Evolutionary conservation across 169 alveolate species (phyloP).

Genomic region (Theileria luwenshuni): DNA sequence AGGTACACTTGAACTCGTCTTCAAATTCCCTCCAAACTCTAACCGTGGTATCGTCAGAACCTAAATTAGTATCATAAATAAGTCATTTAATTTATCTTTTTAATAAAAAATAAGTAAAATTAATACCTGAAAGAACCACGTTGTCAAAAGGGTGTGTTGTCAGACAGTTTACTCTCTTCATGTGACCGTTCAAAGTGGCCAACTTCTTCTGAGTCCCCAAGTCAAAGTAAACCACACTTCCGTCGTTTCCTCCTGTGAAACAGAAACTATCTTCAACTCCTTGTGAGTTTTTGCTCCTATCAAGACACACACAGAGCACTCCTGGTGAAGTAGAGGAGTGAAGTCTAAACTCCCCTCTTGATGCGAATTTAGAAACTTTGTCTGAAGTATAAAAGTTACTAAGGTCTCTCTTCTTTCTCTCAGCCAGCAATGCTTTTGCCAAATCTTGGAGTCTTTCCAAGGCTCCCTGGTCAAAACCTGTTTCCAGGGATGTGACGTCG

Average conservation of each 20-base stretch:
- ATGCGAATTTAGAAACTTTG: constrained; percentile 46
- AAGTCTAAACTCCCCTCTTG: constrained; percentile 66
- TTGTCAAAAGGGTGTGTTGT: constrained; percentile 68
- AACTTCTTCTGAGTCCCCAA: constrained; percentile 61
- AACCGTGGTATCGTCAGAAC: constrained; percentile 81
- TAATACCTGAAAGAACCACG: constrained; percentile 31
- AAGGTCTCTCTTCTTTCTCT: constrained; percentile 75
- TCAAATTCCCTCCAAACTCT: constrained; percentile 74
- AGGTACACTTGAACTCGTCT: constrained; percentile 62
- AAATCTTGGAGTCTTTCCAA: constrained; percentile 64
- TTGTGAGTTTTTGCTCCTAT: constrained; percentile 31
- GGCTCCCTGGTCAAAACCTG: constrained; percentile 65
- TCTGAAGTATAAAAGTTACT: constrained; percentile 36
- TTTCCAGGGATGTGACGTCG: constrained; percentile 65
- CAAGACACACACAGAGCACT: constrained; percentile 66
- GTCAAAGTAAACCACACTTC: constrained; percentile 75
- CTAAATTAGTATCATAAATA: not conserved
- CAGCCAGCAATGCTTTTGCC: constrained; percentile 72
- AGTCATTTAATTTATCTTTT: not conserved
- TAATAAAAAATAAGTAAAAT: not conserved
- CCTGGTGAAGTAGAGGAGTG: constrained; percentile 77
- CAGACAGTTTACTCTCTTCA: constrained; percentile 71
- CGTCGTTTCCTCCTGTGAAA: constrained; percentile 85
- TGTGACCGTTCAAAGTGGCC: constrained; percentile 68
- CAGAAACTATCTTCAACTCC: constrained; percentile 56